Evolutionary conservation across 2,329 filamentous ascomycete species (phyloP).

Genomic region (Dryadomyces quercus-mongolicae): DNA sequence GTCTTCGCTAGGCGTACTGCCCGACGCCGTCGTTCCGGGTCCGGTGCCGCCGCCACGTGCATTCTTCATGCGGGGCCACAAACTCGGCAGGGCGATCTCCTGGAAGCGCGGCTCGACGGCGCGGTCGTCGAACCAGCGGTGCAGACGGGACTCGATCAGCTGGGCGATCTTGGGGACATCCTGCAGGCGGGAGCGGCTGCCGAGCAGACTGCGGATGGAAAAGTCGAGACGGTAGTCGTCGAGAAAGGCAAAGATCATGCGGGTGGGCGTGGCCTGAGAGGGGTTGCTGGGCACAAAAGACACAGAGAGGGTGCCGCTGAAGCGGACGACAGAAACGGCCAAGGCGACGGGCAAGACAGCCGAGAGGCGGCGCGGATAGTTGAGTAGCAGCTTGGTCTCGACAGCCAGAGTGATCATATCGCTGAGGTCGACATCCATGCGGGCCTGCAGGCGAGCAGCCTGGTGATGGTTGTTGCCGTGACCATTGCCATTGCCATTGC

Average conservation of each 20-base stretch:
- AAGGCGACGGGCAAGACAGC: slow-evolving; percentile 87
- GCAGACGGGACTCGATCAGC: slow-evolving; percentile 65
- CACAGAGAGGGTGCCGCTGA: slow-evolving; percentile 87
- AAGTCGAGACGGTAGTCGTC: slow-evolving; percentile 81
- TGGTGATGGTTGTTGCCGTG: slow-evolving; percentile 19
- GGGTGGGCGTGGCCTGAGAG: slow-evolving; percentile 61
- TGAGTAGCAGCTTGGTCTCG: slow-evolving; percentile 86
- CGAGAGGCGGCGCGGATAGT: slow-evolving; percentile 83
- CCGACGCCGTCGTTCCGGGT: not conserved
- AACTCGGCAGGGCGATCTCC: slow-evolving; percentile 68
- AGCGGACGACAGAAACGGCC: slow-evolving; percentile 82
- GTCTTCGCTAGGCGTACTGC: not conserved
- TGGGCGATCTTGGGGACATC: slow-evolving; percentile 85
- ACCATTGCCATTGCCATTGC: not conserved
- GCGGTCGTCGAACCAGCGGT: slow-evolving; percentile 80
- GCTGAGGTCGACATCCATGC: slow-evolving; percentile 94
- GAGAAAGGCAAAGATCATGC: slow-evolving; percentile 87
- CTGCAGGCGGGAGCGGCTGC: slow-evolving; percentile 66
- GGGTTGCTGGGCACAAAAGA: slow-evolving; percentile 76
- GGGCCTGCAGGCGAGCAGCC: slow-evolving; percentile 65
- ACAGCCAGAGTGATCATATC: slow-evolving; percentile 92
- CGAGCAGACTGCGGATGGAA: slow-evolving; percentile 66
- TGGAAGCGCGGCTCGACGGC: slow-evolving; percentile 79
- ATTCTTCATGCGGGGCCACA: slow-evolving; percentile 79
- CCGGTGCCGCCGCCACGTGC: slow-evolving; percentile 26